Evolutionary conservation across 169 alveolate species (phyloP).

Genomic region (Plasmodium gonderi): DNA sequence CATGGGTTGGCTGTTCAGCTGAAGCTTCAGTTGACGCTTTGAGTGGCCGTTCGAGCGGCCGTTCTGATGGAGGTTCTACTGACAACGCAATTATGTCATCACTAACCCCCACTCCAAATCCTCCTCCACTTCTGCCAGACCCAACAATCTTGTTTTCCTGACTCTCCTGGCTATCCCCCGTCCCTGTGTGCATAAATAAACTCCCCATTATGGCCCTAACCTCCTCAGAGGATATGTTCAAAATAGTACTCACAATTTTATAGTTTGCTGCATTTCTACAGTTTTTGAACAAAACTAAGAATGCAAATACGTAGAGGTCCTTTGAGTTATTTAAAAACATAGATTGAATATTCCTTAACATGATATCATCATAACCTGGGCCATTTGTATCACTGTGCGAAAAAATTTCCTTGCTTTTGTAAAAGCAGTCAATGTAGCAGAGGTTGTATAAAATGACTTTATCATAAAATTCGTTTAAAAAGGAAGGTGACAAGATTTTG

Average conservation of each 20-base stretch:
- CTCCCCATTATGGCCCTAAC: not conserved
- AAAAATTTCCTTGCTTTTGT: constrained; percentile 9
- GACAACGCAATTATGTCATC: not conserved
- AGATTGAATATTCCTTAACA: not conserved
- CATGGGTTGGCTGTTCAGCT: no score
- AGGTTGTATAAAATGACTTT: constrained; percentile 9
- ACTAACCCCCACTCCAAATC: not conserved
- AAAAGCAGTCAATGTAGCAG: constrained; percentile 12
- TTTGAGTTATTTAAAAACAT: constrained; percentile 32
- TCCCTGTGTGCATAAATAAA: not conserved
- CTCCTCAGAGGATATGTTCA: constrained; percentile 44
- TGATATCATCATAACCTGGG: not conserved
- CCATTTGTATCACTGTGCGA: not conserved
- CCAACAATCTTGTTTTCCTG: not conserved
- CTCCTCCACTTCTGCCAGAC: not conserved
- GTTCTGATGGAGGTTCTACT: not conserved
- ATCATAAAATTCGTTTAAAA: constrained; percentile 62
- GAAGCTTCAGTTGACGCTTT: no score
- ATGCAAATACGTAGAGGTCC: constrained; percentile 49
- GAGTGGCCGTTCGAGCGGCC: no score
- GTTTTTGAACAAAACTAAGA: constrained; percentile 6
- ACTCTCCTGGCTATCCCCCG: not conserved
- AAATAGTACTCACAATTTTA: constrained; percentile 27
- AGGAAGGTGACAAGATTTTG: constrained; percentile 3
- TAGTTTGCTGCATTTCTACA: not conserved